A percentile compares a stretch with the other conserved stretches of the same genome.
These are phyloP conservation scores for Diaporthe citrichinensis DNA, from an alignment of 2,329 filamentous ascomycete genomes.

Conservation along the genomic window DNA sequence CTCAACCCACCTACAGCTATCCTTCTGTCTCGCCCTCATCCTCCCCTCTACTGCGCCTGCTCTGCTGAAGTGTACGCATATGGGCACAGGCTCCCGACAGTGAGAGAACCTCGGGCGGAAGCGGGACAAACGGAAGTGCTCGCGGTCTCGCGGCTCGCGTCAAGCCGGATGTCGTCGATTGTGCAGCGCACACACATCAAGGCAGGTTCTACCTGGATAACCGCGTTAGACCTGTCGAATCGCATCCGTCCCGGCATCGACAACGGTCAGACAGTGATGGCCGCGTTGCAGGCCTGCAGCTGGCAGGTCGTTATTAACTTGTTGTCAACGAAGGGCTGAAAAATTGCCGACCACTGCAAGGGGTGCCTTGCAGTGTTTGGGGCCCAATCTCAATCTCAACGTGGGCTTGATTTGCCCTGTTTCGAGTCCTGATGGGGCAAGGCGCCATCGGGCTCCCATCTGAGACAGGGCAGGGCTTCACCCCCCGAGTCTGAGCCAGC, in stretches of 20 bases:
- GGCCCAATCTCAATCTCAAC: slow-evolving; percentile 35
- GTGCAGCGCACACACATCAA: background rate
- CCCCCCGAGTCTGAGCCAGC: slow-evolving; percentile 23
- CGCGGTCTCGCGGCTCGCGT: background rate
- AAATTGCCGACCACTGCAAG: slow-evolving; percentile 31
- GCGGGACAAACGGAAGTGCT: background rate
- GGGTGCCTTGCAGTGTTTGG: slow-evolving; percentile 25
- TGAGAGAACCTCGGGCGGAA: background rate
- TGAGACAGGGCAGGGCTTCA: slow-evolving; percentile 27
- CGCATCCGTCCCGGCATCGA: background rate
- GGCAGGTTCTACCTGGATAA: background rate
- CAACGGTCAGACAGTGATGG: background rate
- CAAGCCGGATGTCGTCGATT: background rate
- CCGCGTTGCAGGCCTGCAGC: background rate
- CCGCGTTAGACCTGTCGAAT: background rate
- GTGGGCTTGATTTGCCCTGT: slow-evolving; percentile 26
- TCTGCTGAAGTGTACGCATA: background rate
- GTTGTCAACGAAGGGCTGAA: slow-evolving; percentile 29
- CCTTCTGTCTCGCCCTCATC: background rate
- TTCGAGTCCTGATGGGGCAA: slow-evolving; percentile 27
- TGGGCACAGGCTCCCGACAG: background rate
- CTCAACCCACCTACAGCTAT: background rate
- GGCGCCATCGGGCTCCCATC: slow-evolving; percentile 29
- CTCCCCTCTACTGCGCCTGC: background rate
- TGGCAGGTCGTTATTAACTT: slow-evolving; percentile 2